Evolutionary conservation across 2,329 filamentous ascomycete genomes (phyloP), one percentile per base, ranked within the genome.

Genomic region (Nemania serpens): DNA sequence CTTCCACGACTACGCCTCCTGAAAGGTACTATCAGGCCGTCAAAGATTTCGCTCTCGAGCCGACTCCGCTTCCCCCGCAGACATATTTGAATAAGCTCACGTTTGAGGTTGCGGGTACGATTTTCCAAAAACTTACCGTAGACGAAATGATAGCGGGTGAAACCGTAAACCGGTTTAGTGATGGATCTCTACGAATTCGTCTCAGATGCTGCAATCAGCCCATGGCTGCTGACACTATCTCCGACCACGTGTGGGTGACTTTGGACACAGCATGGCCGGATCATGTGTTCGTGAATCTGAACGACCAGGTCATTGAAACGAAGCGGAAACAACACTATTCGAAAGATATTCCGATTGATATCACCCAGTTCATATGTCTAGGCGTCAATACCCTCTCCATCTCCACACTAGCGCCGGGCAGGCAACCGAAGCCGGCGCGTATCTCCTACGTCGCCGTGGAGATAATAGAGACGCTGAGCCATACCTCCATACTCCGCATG

Each of bases 341-440:
- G 11, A 91, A 88, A 67, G 91, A 96, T 68, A 75, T 92, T 9
- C 88, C 93, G 0, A 78, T 91, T 5, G 91, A 97, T 66, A 77
- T 97, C 22, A 93, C 91, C 0, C 73, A 84, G 10, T 61, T 76
- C 18, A 66, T 96, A 5, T 72, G 69, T 9, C 66, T 75, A 15
- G 91, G 91, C 0, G 70, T 73, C 5, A 96, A 97, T 69, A 73
- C 69, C 0, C 71, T 96, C 2, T 76, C 80, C 4, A 72, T 93
- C 68, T 85, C 69, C 63, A 77, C 78, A 54, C 70, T 68, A 25
- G 41, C 43, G 11, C 54, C 55, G 15, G 61, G 55, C 63, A 69
- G 18, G 39, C 58, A 33, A 55, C 66, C 51, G 17, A 52, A 54
- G 33, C 49, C 58, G 33, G 48, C 58, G 9, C 73, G 70, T 33